Base-by-base conservation (phyloP, 2,329 filamentous ascomycete genomes). In the Aspergillus luchuensis region DNA sequence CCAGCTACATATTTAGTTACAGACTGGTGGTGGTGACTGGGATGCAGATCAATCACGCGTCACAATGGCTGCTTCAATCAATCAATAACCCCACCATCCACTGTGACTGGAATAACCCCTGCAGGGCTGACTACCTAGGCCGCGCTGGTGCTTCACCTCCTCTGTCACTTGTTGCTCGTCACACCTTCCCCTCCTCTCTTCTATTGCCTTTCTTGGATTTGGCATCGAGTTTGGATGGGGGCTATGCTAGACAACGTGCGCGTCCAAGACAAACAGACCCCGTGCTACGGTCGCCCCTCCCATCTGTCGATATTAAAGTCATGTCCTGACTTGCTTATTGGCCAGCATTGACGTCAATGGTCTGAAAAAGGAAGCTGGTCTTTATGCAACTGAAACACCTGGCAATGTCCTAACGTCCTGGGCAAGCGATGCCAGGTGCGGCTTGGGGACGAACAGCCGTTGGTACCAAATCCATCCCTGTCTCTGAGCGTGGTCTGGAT, bases 31-130 rank as follows among this genome's bases (percentile, higher is more conserved):
- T 25, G 51, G 33, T 45, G 38, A 33, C 52, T 55, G 21, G 7
- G 38, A 19, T 49, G 48, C 17, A n/a, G 30, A 59, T 59, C 38
- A 21, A 49, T 59, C 57, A 62, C 55, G 52, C 47, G 54, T 54
- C 54, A 36, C 21, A 17, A 23, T 30, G 19, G 45, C 33, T 13
- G 33, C 5, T 13, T 36, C 48, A 48, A 59, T 51, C 21, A 28
- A 38, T 41, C 15, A 28, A 15, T 21, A 41, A 17, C 23, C 19
- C n/a, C 23, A 41, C 23, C 41, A 28, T 30, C 21, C 38, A 45
- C 38, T 55, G 52, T 55, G 52, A 55, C 25, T 55, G 23, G 39
- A 19, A 55, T 5, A 19, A 56, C 51, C 59, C 54, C 39, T 58
- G 48, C 49, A 41, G 41, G 38, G 39, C 39, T 58, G 33, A 38